Percentiles rank a stretch among this genome's conserved stretches.
phyloP scores from a whole-genome alignment of 2,329 filamentous ascomycete genomes.

The Phoma sp. region DNA sequence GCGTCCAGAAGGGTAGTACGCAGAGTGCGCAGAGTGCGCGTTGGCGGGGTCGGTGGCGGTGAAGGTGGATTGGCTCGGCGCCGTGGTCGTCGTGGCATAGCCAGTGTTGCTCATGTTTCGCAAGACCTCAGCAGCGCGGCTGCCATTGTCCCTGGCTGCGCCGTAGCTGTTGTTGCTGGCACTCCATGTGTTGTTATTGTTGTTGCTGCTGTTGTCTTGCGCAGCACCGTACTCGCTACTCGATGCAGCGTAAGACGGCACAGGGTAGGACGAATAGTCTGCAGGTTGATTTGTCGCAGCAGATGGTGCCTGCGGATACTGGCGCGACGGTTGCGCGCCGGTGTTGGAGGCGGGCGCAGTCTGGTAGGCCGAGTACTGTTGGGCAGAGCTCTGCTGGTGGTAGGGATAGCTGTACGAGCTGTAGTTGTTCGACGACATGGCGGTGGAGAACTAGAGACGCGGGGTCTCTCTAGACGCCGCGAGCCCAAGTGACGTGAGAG shows the following conservation, averaged over 20 bases:
- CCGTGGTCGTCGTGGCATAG: conserved; percentile 27
- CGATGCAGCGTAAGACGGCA: conserved; percentile 29
- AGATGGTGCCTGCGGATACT: conserved; percentile 31
- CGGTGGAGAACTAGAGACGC: background rate
- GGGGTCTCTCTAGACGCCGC: background rate
- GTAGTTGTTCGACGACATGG: conserved; percentile 39
- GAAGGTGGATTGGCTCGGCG: conserved; percentile 29
- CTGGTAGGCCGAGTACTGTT: conserved; percentile 37
- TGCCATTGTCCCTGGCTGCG: conserved; percentile 33
- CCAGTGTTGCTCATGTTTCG: conserved; percentile 43
- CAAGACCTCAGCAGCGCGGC: conserved; percentile 41
- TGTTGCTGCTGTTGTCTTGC: conserved; percentile 19
- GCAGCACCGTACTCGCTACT: conserved; percentile 26
- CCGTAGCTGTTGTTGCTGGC: conserved; percentile 30
- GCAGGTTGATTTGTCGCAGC: conserved; percentile 27
- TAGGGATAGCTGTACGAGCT: conserved; percentile 35
- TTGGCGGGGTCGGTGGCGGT: conserved; percentile 27
- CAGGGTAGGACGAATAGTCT: conserved; percentile 39
- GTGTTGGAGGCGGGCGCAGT: conserved; percentile 34
- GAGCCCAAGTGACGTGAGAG: background rate
- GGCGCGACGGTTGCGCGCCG: conserved; percentile 30
- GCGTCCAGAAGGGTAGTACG: conserved; percentile 26
- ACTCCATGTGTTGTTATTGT: conserved; percentile 25
- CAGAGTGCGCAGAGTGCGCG: conserved; percentile 14
- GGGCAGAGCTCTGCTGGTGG: conserved; percentile 36